These are phyloP conservation scores for Tylopilus intermedius DNA, from an alignment of 768 basidiomycete genomes.

Conservation along the genomic window DNA sequence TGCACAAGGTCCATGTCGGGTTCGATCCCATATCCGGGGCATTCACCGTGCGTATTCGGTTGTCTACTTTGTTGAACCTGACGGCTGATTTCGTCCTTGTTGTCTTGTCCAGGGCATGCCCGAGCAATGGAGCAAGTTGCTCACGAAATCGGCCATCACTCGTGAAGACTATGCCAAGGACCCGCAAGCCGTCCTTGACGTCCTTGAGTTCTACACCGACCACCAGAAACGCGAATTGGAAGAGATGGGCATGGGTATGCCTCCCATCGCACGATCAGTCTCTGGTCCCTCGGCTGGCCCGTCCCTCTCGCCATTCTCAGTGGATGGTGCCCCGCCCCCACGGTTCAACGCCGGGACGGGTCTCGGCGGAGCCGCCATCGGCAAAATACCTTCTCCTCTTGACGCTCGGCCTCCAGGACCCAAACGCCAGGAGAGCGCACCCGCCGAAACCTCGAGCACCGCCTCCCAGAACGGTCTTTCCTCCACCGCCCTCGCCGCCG, in stretches of 20 bases:
- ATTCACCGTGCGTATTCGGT: constrained; percentile 71
- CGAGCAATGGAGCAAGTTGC: constrained; percentile 95
- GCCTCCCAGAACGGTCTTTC: constrained; percentile 35
- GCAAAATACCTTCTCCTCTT: constrained; percentile 39
- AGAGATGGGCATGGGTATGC: constrained; percentile 41
- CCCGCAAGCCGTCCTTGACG: constrained; percentile 95
- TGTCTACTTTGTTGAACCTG: neutral
- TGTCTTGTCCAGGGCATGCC: constrained; percentile 70
- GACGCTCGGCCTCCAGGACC: constrained; percentile 33
- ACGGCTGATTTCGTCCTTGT: neutral
- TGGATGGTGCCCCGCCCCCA: constrained; percentile 47
- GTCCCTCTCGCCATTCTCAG: constrained; percentile 35
- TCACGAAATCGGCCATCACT: constrained; percentile 96
- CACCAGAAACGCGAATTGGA: constrained; percentile 94
- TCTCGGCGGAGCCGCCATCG: constrained; percentile 61
- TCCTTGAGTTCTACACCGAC: constrained; percentile 97
- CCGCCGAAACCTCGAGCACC: constrained; percentile 30
- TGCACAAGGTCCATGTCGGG: constrained; percentile 97
- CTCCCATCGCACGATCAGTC: constrained; percentile 21
- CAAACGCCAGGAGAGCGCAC: constrained; percentile 45
- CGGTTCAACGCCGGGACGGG: constrained; percentile 92
- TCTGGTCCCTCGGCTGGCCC: constrained; percentile 17
- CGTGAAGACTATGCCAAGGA: constrained; percentile 96
- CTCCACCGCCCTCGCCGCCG: constrained; percentile 45
- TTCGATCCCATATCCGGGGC: constrained; percentile 92